A percentile compares a stretch with the other conserved stretches of the same genome.
phyloP scores from a whole-genome alignment of 2,329 filamentous ascomycete genomes.

The Xylariaceae sp. region DNA sequence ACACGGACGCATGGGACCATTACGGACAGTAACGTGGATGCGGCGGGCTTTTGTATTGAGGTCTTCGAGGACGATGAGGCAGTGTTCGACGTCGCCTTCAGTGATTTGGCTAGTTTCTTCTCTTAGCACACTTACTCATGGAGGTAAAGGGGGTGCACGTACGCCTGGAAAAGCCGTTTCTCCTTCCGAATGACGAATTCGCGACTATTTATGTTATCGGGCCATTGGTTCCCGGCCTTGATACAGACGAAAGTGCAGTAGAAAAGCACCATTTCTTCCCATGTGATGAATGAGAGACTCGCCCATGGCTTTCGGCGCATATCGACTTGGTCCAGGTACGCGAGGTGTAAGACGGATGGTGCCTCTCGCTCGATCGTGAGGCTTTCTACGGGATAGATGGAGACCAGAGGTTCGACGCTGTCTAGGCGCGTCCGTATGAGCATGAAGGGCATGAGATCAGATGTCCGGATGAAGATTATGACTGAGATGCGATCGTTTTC shows the following conservation, averaged over 20 bases:
- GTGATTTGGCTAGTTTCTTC: slow-evolving; percentile 40
- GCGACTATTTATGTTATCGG: slow-evolving; percentile 38
- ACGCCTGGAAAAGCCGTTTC: slow-evolving; percentile 52
- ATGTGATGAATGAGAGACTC: slow-evolving; percentile 51
- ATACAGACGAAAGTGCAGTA: slow-evolving; percentile 54
- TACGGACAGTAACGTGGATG: slow-evolving; percentile 51
- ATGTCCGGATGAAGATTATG: slow-evolving; percentile 45
- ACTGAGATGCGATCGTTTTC: slow-evolving; percentile 51
- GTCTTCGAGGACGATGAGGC: slow-evolving; percentile 51
- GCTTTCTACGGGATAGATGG: slow-evolving; percentile 49
- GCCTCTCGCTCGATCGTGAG: slow-evolving; percentile 47
- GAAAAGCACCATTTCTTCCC: slow-evolving; percentile 59
- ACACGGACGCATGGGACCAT: slow-evolving; percentile 49
- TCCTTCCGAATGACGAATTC: slow-evolving; percentile 48
- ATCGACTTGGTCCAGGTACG: slow-evolving; percentile 45
- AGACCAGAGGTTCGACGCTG: slow-evolving; percentile 41
- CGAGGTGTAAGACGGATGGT: slow-evolving; percentile 43
- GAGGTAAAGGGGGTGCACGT: slow-evolving; percentile 8
- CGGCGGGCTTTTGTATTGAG: slow-evolving; percentile 43
- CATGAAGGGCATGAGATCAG: slow-evolving; percentile 42
- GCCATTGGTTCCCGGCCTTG: slow-evolving; percentile 46
- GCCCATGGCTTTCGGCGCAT: slow-evolving; percentile 48
- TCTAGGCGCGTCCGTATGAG: slow-evolving; percentile 39
- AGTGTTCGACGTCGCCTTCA: slow-evolving; percentile 51
- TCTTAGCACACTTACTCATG: neutral